Conservation (phyloP, 306 rosid species). For the Vachellia collinsii region DNA sequence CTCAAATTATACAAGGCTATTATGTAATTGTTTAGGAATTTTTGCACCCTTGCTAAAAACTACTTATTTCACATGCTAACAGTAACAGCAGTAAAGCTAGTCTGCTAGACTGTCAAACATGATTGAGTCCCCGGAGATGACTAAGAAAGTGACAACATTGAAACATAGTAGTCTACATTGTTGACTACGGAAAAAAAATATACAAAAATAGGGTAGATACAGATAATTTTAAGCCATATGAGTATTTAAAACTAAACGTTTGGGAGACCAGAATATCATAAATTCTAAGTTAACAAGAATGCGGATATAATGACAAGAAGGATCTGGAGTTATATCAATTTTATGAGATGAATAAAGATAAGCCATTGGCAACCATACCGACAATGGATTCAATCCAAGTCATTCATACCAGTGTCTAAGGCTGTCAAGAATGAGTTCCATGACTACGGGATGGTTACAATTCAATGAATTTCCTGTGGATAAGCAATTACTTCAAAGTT, state of each 20-base stretch:
- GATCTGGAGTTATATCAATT: conserved; percentile 21
- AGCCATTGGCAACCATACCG: conserved; percentile 30
- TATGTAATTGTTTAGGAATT: conserved; percentile 17
- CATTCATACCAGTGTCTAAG: conserved; percentile 87
- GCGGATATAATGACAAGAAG: conserved; percentile 27
- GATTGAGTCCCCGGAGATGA: not conserved
- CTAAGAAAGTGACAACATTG: conserved; percentile 1
- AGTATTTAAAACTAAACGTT: conserved; percentile 14
- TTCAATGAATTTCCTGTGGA: conserved; percentile 88
- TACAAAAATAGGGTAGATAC: conserved; percentile 11
- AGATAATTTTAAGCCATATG: conserved; percentile 23
- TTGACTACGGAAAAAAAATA: conserved; percentile 18
- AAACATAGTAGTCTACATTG: conserved; percentile 9
- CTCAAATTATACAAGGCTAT: not conserved
- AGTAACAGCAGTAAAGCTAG: conserved; percentile 10
- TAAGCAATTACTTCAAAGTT: conserved; percentile 31
- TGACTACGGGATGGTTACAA: conserved; percentile 93
- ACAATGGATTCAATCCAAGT: not conserved
- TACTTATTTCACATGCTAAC: conserved; percentile 7
- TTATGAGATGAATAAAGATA: conserved; percentile 15
- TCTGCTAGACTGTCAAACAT: conserved; percentile 8
- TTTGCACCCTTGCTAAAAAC: conserved; percentile 12
- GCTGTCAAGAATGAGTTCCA: conserved; percentile 93
- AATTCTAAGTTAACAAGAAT: conserved; percentile 25
- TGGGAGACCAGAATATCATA: conserved; percentile 15